Evolutionary conservation across 2,329 filamentous ascomycete genomes (phyloP).

Genomic region (Penicillium italicum): DNA sequence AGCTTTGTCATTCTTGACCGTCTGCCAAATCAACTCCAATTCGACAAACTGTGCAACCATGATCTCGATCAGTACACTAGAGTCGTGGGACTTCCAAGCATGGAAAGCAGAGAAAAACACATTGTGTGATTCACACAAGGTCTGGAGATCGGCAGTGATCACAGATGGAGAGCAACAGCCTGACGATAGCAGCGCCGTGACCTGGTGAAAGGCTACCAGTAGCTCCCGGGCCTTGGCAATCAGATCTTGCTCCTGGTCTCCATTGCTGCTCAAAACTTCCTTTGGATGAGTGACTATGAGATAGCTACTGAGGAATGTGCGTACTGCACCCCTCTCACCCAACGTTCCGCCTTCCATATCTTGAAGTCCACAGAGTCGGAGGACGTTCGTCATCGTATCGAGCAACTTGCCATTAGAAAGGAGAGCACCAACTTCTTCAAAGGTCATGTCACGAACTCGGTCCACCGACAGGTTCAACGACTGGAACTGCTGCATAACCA

Average conservation of each 20-base stretch:
- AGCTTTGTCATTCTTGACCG: constrained; percentile 60
- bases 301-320: constrained; percentile 62
- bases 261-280: constrained; percentile 58
- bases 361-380: constrained; percentile 55
- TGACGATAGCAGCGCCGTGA: constrained; percentile 48
- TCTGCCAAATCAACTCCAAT: constrained; percentile 64
- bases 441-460: constrained; percentile 50
- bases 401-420: constrained; percentile 56
- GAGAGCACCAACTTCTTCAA: constrained; percentile 57
- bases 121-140: constrained; percentile 55
- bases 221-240: constrained; percentile 59
- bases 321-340: constrained; percentile 51
- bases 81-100: constrained; percentile 63
- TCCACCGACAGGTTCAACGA: constrained; percentile 53
- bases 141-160: constrained; percentile 48
- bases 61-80: constrained; percentile 59
- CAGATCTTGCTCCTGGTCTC: constrained; percentile 60
- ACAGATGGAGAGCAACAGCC: constrained; percentile 37
- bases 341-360: constrained; percentile 49
- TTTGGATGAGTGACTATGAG: constrained; percentile 60
- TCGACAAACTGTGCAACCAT: constrained; percentile 66
- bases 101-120: constrained; percentile 61
- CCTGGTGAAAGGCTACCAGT: constrained; percentile 54
- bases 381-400: constrained; percentile 51
- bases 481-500: constrained; percentile 50